phyloP scores from a whole-genome alignment of 495 filamentous ascomycete genomes.

The Penicillium subrubescens region DNA sequence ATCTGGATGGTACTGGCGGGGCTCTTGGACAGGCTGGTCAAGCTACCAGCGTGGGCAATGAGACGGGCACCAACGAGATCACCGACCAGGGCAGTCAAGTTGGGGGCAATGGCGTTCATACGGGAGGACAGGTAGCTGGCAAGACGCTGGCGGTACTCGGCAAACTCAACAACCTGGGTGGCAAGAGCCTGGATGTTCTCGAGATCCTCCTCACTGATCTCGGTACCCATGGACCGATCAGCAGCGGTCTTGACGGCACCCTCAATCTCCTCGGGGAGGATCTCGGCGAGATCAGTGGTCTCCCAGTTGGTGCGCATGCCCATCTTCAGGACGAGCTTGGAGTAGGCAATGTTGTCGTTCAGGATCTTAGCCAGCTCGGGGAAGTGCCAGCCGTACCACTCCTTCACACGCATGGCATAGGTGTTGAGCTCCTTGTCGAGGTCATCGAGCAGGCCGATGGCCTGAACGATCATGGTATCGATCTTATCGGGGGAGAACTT shows the following conservation, averaged over 20 bases:
- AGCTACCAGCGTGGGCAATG: slow-evolving; percentile 92
- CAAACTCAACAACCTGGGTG: slow-evolving; percentile 88
- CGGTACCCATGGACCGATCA: slow-evolving; percentile 97
- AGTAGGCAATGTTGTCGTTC: slow-evolving; percentile 96
- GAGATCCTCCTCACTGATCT: slow-evolving; percentile 87
- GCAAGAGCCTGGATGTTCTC: slow-evolving; percentile 88
- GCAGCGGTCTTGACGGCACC: slow-evolving; percentile 87
- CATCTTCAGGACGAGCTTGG: slow-evolving; percentile 81
- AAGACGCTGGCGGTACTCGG: slow-evolving; percentile 85
- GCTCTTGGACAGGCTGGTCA: slow-evolving; percentile 95
- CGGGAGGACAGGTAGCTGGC: slow-evolving; percentile 86
- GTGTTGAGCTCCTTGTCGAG: slow-evolving; percentile 98
- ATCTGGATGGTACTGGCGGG: slow-evolving; percentile 97
- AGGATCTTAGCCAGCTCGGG: slow-evolving; percentile 95
- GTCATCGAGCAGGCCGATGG: slow-evolving; percentile 91
- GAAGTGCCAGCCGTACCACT: slow-evolving; percentile 99
- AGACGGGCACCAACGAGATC: slow-evolving; percentile 93
- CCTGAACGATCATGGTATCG: slow-evolving; percentile 98
- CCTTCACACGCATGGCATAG: slow-evolving; percentile 98
- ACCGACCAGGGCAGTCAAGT: slow-evolving; percentile 90
- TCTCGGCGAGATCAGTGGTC: slow-evolving; percentile 79
- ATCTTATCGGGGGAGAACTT: slow-evolving; percentile 99
- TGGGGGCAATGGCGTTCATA: slow-evolving; percentile 97
- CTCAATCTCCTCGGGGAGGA: slow-evolving; percentile 96
- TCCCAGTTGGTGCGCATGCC: slow-evolving; percentile 80